These are phyloP conservation scores for Odontarrhena argentea DNA, from an alignment of 345 rosid species.

Conservation along the genomic window DNA sequence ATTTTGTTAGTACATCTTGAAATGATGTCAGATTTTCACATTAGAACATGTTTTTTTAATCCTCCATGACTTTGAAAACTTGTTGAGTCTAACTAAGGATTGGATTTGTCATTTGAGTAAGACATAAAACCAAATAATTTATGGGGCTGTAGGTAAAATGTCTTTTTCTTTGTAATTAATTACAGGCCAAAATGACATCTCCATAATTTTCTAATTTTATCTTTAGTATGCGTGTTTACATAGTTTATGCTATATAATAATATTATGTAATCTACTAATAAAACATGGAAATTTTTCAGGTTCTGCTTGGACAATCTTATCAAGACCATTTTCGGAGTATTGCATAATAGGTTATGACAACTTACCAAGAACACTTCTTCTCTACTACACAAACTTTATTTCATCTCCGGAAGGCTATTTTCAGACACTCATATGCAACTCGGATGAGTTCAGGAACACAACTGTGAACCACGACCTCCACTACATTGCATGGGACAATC, in stretches of 20 bases:
- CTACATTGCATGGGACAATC: slow-evolving; percentile 89
- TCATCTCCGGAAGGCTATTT: slow-evolving; percentile 94
- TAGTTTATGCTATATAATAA: too few species aligned
- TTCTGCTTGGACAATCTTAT: slow-evolving; percentile 92
- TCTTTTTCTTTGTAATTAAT: slow-evolving; percentile 1
- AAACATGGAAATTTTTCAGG: slow-evolving; percentile 48
- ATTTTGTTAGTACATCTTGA: neutral
- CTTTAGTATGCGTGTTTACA: neutral
- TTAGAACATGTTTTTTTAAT: neutral
- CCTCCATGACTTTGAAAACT: neutral
- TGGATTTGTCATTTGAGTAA: slow-evolving; percentile 6
- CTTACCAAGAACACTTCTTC: slow-evolving; percentile 84
- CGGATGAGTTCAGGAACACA: slow-evolving; percentile 70
- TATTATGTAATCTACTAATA: neutral
- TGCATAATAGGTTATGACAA: slow-evolving; percentile 83
- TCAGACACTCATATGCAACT: slow-evolving; percentile 90
- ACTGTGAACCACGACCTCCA: slow-evolving; percentile 89
- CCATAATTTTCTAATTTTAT: neutral
- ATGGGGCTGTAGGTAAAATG: slow-evolving; percentile 7
- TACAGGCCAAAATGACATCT: neutral
- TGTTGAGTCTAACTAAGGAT: slow-evolving; percentile 8
- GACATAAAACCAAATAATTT: slow-evolving; percentile 6
- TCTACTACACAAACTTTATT: slow-evolving; percentile 86
- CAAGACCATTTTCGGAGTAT: slow-evolving; percentile 85
- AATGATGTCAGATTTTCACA: neutral